A percentile compares a stretch with the other conserved stretches of the same genome.
Conservation (phyloP, 2,329 filamentous ascomycete genomes). For the Alternaria solani region DNA sequence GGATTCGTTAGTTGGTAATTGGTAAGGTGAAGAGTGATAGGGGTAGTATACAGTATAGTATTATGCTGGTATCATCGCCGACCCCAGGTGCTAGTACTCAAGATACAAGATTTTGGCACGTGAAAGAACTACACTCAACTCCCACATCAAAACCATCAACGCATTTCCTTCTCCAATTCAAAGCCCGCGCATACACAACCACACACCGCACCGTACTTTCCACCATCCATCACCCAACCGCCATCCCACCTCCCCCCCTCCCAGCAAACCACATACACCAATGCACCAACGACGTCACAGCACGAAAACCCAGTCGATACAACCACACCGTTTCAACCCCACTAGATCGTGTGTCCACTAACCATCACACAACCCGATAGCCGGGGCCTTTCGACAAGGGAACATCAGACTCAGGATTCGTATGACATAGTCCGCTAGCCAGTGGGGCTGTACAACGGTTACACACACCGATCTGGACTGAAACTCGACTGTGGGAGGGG, state of each 20-base stretch:
- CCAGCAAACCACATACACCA: neutral
- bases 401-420: neutral
- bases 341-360: constrained; percentile 12
- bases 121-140: neutral
- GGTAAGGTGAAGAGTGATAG: too few species aligned
- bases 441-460: neutral
- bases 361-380: constrained; percentile 4
- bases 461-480: neutral
- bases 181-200: too few species aligned
- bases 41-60: neutral
- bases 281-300: constrained; percentile 22
- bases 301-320: constrained; percentile 8
- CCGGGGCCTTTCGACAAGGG: neutral
- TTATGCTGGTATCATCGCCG: neutral
- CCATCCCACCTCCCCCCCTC: neutral
- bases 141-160: neutral
- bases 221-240: neutral
- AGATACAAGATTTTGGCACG: neutral
- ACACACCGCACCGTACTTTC: too few species aligned
- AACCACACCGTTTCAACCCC: constrained; percentile 11
- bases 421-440: constrained; percentile 17
- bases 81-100: neutral
- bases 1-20: neutral
- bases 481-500: neutral
- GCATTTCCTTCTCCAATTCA: neutral